Evolutionary conservation across 306 rosid species (phyloP).

Genomic region (Sesbania bispinosa): DNA sequence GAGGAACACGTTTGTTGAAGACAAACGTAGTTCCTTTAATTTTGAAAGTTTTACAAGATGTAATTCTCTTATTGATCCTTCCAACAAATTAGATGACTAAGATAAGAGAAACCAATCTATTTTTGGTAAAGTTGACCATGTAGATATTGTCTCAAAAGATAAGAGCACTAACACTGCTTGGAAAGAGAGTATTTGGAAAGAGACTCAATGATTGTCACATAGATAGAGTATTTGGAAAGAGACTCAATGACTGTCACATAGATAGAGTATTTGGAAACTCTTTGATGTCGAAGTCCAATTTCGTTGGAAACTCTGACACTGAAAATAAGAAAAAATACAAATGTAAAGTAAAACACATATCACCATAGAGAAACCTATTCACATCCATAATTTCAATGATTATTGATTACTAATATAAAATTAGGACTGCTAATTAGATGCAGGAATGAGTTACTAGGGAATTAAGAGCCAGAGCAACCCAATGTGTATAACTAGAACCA

Average conservation of each 20-base stretch:
- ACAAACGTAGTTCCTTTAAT: constrained; percentile 21
- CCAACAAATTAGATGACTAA: constrained; percentile 18
- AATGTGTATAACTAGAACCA: constrained; percentile 45
- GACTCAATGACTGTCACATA: constrained; percentile 64
- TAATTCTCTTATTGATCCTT: constrained; percentile 14
- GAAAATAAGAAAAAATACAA: constrained; percentile 17
- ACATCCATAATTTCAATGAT: neutral
- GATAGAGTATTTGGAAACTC: constrained; percentile 74
- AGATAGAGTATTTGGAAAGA: too few relatives aligned
- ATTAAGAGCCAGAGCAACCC: constrained; percentile 67
- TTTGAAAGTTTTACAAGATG: constrained; percentile 5
- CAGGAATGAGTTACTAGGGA: neutral
- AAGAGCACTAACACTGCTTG: too few relatives aligned
- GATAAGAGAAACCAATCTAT: too few relatives aligned
- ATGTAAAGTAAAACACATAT: constrained; percentile 17
- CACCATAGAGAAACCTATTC: neutral
- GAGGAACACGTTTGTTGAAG: constrained; percentile 22
- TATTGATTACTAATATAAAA: neutral
- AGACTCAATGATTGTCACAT: too few relatives aligned
- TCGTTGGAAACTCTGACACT: constrained; percentile 46
- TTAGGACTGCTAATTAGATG: neutral
- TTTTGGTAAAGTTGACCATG: too few relatives aligned
- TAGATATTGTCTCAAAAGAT: too few relatives aligned
- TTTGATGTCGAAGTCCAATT: constrained; percentile 73
- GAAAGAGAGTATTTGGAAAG: too few relatives aligned